These are phyloP conservation scores for Monosporascus sp. DNA, from an alignment of 2,329 filamentous ascomycete genomes.

Conservation along the genomic window DNA sequence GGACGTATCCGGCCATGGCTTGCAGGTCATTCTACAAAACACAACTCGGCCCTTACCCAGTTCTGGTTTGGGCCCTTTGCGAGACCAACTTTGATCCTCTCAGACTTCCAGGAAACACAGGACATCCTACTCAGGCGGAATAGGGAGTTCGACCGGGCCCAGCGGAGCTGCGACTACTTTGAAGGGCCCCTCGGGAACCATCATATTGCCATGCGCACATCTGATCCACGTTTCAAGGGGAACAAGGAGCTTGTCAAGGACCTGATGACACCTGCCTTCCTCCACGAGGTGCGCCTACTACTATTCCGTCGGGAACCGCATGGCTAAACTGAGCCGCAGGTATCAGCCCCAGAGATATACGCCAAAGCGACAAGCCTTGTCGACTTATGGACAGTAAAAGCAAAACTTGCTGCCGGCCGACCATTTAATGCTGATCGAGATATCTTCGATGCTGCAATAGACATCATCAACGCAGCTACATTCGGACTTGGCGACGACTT, in stretches of 20 bases:
- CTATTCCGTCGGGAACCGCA: neutral
- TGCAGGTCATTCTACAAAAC: slow-evolving; percentile 5
- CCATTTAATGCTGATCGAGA: slow-evolving; percentile 29
- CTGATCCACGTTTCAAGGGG: slow-evolving; percentile 26
- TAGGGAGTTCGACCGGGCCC: slow-evolving; percentile 29
- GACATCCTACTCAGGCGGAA: slow-evolving; percentile 28
- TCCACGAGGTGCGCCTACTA: slow-evolving; percentile 15
- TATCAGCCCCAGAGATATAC: slow-evolving; percentile 31
- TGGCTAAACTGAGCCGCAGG: slow-evolving; percentile 12
- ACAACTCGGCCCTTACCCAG: slow-evolving; percentile 26
- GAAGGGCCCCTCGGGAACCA: slow-evolving; percentile 17
- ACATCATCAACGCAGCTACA: slow-evolving; percentile 30
- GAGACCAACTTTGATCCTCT: slow-evolving; percentile 26
- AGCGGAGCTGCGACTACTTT: slow-evolving; percentile 15
- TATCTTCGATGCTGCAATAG: slow-evolving; percentile 27
- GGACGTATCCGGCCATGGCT: slow-evolving; percentile 12
- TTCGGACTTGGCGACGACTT: slow-evolving; percentile 22
- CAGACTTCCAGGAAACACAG: slow-evolving; percentile 27
- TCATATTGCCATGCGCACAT: slow-evolving; percentile 30
- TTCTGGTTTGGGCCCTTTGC: slow-evolving; percentile 29
- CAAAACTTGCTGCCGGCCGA: slow-evolving; percentile 17
- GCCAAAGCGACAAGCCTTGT: slow-evolving; percentile 25
- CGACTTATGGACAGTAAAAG: slow-evolving; percentile 30
- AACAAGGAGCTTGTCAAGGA: slow-evolving; percentile 31
- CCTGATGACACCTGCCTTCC: slow-evolving; percentile 32